Evolutionary conservation across 2,329 filamentous ascomycete species (phyloP).

Genomic region (Diplodia intermedia): DNA sequence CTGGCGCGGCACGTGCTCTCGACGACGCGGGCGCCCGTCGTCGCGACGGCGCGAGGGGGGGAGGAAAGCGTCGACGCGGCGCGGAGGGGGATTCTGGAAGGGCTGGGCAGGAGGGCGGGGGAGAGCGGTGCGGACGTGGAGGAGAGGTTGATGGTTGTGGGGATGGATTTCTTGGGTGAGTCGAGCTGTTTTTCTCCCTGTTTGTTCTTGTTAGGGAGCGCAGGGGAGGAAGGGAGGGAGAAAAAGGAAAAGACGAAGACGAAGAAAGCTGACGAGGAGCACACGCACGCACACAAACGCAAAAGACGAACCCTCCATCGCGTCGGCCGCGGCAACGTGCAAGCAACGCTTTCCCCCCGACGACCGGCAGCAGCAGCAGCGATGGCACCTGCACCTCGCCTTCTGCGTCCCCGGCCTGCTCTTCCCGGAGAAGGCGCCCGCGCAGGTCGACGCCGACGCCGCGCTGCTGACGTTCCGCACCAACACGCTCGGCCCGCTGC

Average conservation of each 20-base stretch:
- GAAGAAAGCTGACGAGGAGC: background rate
- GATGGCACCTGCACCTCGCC: constrained; percentile 64
- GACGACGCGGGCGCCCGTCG: constrained; percentile 64
- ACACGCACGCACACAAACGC: background rate
- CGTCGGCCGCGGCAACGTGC: constrained; percentile 62
- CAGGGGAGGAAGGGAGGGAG: too few relatives aligned
- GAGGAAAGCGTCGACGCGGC: constrained; percentile 55
- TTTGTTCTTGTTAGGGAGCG: background rate
- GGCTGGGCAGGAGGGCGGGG: constrained; percentile 46
- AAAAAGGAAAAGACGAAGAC: background rate
- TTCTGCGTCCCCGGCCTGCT: constrained; percentile 76
- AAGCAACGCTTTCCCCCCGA: constrained; percentile 58
- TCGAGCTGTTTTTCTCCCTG: background rate
- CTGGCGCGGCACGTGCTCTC: constrained; percentile 64
- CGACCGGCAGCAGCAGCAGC: background rate
- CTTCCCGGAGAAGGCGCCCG: constrained; percentile 73
- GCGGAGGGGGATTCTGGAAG: constrained; percentile 58
- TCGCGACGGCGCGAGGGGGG: constrained; percentile 65
- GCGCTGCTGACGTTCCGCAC: constrained; percentile 74
- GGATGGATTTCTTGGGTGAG: constrained; percentile 65
- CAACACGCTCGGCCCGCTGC: constrained; percentile 75
- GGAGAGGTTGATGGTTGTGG: constrained; percentile 58
- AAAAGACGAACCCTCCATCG: constrained; percentile 68
- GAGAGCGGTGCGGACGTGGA: constrained; percentile 53
- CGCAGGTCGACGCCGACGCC: constrained; percentile 66